These are phyloP conservation scores for Alternaria burnsii DNA, from an alignment of 2,329 filamentous ascomycete species.

Conservation along the genomic window DNA sequence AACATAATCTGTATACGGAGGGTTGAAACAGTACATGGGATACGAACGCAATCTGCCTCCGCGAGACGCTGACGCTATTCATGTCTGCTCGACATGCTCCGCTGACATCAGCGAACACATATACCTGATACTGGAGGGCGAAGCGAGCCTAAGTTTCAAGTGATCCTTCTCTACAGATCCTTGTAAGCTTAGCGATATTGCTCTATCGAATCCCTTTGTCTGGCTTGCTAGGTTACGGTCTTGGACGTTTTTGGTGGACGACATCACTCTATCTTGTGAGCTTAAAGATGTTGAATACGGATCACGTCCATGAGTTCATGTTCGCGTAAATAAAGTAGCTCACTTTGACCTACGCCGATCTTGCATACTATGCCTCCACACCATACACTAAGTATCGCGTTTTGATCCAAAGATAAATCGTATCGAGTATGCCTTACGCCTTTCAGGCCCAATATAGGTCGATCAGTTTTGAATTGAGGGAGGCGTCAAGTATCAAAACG, in stretches of 20 bases:
- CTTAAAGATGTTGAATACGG: background rate
- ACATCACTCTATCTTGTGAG: background rate
- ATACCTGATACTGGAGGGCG: background rate
- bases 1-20: rapidly evolving
- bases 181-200: background rate
- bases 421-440: background rate
- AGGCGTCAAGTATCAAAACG: background rate
- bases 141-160: background rate
- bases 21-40: background rate
- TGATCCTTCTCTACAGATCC: background rate
- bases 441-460: background rate
- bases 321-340: background rate
- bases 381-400: background rate
- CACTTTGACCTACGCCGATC: background rate
- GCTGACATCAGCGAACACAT: constrained; percentile 3
- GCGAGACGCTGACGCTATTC: constrained; percentile 1
- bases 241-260: background rate
- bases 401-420: background rate
- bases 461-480: background rate
- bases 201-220: background rate
- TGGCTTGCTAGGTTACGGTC: rapidly evolving
- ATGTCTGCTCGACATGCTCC: background rate
- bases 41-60: background rate
- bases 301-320: too few relatives aligned
- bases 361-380: background rate